Base-by-base conservation (phyloP, 306 rosid species). In the Acacia melanoxylon region DNA sequence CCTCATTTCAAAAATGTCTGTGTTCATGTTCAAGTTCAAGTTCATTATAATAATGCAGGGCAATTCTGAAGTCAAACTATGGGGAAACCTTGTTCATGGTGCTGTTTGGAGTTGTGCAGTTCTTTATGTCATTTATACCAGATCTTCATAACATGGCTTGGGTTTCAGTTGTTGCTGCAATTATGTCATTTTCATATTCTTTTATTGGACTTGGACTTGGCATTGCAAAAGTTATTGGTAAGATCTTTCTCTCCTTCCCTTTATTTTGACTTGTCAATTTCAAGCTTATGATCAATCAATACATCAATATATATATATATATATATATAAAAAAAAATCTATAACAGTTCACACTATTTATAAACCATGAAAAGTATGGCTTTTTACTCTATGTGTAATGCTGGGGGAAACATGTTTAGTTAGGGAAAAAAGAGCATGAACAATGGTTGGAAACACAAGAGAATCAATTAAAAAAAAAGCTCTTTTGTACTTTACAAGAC, bases 121-220 rank as follows among this genome's bases (percentile, higher is more conserved):
- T 93, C 13, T 3, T 93, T 4, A 69, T 91, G 91, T 94, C 97
- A 27, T 96, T 93, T 70, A 93, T 94, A 75, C 97, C 98, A 63
- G 87, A 91, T 83, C 81, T 93, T 58, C 94, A 93, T 68, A 81
- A 89, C 85, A 89, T 93, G 96, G 75, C 79, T 59, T 93, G 95
- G 97, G 88, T 93, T 80, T 93, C 98, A 7, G 75, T 83, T 80
- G 65, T 89, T 73, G 98, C 98, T 11, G 93, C 98, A 74, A 40
- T 86, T 76, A 93, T 93, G 98, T 93, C 98, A 16, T 89, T 93
- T 24, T 14, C 94, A 81, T 93, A 93, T 42, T 44, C 98, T 24
- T 86, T 71, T 25, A 89, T 93, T 81, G 98, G 98, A 83, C 48
- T 90, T 27, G 96, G 93, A 33, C 97, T 93, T 20, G 98, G 98